These are phyloP conservation scores for Zygoascus bituminiphila DNA, from an alignment of 805 yeast genomes.

Conservation along the genomic window DNA sequence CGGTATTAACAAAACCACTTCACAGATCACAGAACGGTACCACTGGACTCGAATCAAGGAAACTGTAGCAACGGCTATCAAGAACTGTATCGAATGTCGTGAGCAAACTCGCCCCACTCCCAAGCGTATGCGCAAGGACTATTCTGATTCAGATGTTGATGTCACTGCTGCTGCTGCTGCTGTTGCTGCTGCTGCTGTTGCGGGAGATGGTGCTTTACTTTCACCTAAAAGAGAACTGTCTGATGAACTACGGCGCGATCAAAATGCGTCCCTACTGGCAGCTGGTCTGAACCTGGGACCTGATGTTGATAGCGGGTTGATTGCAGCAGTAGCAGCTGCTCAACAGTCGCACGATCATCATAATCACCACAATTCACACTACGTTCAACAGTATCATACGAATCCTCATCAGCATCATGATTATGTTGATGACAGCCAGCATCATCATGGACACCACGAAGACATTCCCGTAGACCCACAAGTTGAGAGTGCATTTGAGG, in stretches of 20 bases:
- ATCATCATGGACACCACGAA: conserved; percentile 18
- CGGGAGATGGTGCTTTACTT: background rate
- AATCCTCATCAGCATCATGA: conserved; percentile 4
- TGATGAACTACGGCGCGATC: background rate
- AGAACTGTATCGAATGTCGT: conserved; percentile 68
- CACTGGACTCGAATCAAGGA: conserved; percentile 91
- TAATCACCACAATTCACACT: conserved; percentile 5
- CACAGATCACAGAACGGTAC: conserved; percentile 65
- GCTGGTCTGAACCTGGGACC: conserved; percentile 29
- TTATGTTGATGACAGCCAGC: conserved; percentile 12
- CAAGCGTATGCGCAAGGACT: conserved; percentile 20
- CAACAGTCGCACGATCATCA: conserved; percentile 3
- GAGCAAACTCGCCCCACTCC: conserved; percentile 31
- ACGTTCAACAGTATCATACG: conserved; percentile 4
- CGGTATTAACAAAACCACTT: conserved; percentile 84
- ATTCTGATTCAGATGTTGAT: conserved; percentile 22
- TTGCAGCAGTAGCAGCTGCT: conserved; percentile 56
- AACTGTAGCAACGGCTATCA: conserved; percentile 71
- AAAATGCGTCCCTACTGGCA: conserved; percentile 5
- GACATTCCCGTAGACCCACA: conserved; percentile 53
- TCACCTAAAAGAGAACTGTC: conserved; percentile 3
- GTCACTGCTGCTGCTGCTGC: conserved; percentile 7
- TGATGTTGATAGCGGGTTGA: conserved; percentile 39
- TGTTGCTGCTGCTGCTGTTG: conserved; percentile 4
- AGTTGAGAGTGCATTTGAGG: conserved; percentile 40